Evolutionary conservation across 2,329 filamentous ascomycete species (phyloP), one percentile per base, ranked within the genome.

Genomic region (Fusarium concolor): DNA sequence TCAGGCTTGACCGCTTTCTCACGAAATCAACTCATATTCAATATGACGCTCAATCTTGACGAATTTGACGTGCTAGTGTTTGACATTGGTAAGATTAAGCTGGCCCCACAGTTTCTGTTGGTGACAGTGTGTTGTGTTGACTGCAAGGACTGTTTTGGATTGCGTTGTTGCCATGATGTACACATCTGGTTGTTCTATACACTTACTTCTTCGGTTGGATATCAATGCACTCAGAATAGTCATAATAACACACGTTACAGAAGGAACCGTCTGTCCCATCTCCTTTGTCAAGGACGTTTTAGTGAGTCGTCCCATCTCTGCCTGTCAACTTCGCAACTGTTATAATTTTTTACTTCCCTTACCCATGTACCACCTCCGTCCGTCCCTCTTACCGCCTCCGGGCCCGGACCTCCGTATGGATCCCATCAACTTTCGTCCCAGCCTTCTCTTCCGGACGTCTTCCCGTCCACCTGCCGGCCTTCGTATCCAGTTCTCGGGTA

Each of bases 261-360:
- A 94, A 85, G 92, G 92, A 67, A 94, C 92, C 49, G 89, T 94
- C 67, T 94, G 91, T 78, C 90, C 91, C 72, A 93, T 94, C 77
- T 92, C 90, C 72, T 94, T 94, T 79, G 92, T 94, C 79, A 92
- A 92, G 81, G 90, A 94, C 78, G 88, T 92, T 69, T 83, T 94
- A 82, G 92, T 94, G 88, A 87, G 91, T 81, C 46, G 51, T 65
- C 66, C 52, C 60, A 53, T 67, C 44, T 64, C 46, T 56, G 26
- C 46, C 42, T 58, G 61, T 65, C 49, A 62, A 62, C 51, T 54
- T 55, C 53, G 55, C 54, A 62, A 58, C 55, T 58, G 51, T 56
- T 51, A 55, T 43, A 67, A 53, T 69, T 63, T 63, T 31, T 60
- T 57, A 66, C 62, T 61, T 44, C 50, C 59, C 50, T 59, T 62